These are phyloP conservation scores for Sergeia podlipaevii DNA, from an alignment of 208 protist genomes.

Conservation along the genomic window DNA sequence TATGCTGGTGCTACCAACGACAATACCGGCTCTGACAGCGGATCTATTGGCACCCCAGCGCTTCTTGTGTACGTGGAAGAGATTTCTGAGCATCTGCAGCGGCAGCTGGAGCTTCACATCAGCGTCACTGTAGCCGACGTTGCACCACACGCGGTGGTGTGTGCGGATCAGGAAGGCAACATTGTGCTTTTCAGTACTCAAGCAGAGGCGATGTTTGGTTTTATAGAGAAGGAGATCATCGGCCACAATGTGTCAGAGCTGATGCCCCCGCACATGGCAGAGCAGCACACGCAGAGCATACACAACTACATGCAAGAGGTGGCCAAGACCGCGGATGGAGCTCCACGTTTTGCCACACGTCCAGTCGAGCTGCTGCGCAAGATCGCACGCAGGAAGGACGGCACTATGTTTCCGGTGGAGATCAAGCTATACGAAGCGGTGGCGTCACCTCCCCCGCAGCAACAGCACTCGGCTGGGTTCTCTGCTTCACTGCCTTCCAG, in stretches of 20 bases:
- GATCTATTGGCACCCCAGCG: not conserved
- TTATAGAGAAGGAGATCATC: conserved; percentile 9
- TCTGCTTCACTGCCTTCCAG: not conserved
- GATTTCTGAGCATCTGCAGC: conserved; percentile 1
- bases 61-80: conserved; percentile 14
- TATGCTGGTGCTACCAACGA: too few relatives aligned
- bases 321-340: not conserved
- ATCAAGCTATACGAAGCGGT: conserved; percentile 8
- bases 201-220: conserved; percentile 20
- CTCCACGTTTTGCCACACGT: too few relatives aligned
- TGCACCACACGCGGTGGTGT: conserved; percentile 12
- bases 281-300: conserved; percentile 11
- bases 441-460: too few relatives aligned
- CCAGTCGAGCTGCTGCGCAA: not conserved
- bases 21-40: too few relatives aligned
- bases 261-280: conserved; percentile 17
- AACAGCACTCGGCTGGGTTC: too few relatives aligned
- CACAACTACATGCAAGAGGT: not conserved
- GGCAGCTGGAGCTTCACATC: conserved; percentile 15
- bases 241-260: conserved; percentile 19
- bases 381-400: not conserved
- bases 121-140: conserved; percentile 4
- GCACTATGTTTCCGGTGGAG: conserved; percentile 9
- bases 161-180: conserved; percentile 4
- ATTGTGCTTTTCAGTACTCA: conserved; percentile 16